Evolutionary conservation across 352 stramenopile genomes (phyloP).

Genomic region (Globisporangium cederbergense): DNA sequence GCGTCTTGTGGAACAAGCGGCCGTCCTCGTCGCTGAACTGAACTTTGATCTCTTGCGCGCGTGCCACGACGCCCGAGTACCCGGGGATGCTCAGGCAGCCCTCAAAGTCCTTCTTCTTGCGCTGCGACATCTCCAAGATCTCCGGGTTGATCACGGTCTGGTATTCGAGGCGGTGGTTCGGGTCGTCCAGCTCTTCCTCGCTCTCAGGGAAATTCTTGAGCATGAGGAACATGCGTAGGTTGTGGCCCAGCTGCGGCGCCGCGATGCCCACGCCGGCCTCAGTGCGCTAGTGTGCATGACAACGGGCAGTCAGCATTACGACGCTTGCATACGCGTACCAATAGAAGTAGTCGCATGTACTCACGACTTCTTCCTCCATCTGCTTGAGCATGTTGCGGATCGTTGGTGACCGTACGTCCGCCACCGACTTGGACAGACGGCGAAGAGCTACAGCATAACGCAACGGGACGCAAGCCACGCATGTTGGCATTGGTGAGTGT

Average conservation of each 20-base stretch:
- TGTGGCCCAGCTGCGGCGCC: slow-evolving; percentile 70
- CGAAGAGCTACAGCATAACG: slow-evolving; percentile 42
- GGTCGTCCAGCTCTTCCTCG: slow-evolving; percentile 45
- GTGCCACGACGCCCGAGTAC: slow-evolving; percentile 72
- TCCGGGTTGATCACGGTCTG: slow-evolving; percentile 77
- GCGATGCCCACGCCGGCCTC: slow-evolving; percentile 75
- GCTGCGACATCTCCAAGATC: slow-evolving; percentile 51
- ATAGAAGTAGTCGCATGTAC: background rate
- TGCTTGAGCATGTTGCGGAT: slow-evolving; percentile 49
- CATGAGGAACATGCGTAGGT: slow-evolving; percentile 82
- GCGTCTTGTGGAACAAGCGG: slow-evolving; percentile 44
- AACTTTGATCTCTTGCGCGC: slow-evolving; percentile 60
- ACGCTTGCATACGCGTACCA: background rate
- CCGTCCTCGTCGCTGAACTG: slow-evolving; percentile 57
- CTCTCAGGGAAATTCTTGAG: slow-evolving; percentile 59
- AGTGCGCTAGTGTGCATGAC: slow-evolving; percentile 32
- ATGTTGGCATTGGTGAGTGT: background rate
- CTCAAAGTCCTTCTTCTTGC: slow-evolving; percentile 75
- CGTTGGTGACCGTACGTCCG: slow-evolving; percentile 43
- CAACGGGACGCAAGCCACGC: slow-evolving; percentile 1
- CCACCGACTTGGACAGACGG: slow-evolving; percentile 64
- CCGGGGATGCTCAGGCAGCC: slow-evolving; percentile 79
- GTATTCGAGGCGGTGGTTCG: slow-evolving; percentile 42
- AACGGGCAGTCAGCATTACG: background rate
- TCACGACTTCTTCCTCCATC: slow-evolving; percentile 62